Evolutionary conservation across 2,329 filamentous ascomycete species (phyloP).

Genomic region (Lasiodiplodia theobromae): DNA sequence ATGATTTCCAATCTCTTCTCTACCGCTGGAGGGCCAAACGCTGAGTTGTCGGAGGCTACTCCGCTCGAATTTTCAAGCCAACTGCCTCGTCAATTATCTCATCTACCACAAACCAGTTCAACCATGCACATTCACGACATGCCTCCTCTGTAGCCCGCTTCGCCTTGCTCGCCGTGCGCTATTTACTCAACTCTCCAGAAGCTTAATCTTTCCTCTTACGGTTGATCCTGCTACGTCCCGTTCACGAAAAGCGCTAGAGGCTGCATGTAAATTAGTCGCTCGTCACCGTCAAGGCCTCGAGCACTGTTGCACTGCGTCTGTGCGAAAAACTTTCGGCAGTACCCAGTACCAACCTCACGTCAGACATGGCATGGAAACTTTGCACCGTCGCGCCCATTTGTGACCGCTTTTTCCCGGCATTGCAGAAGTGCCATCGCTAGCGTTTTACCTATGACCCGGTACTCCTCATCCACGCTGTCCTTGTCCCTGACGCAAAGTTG

Average conservation of each 20-base stretch:
- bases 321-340: constrained; percentile 8
- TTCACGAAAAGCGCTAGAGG: neutral
- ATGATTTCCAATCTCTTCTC: neutral
- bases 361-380: constrained; percentile 15
- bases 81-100: neutral
- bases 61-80: neutral
- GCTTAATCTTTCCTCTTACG: neutral
- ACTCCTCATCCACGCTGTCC: neutral
- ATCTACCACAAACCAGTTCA: neutral
- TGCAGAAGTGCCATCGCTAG: neutral
- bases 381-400: neutral
- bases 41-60: neutral
- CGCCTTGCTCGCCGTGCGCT: neutral
- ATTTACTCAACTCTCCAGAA: neutral
- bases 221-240: neutral
- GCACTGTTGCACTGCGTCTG: constrained; percentile 9
- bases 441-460: constrained; percentile 6
- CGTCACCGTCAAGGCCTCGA: neutral
- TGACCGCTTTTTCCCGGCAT: neutral
- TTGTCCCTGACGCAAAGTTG: neutral
- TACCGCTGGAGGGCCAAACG: neutral
- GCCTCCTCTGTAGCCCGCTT: neutral
- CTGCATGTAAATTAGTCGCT: constrained; percentile 12
- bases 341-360: constrained; percentile 16
- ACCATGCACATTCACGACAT: neutral